Base-by-base conservation (phyloP, 2,329 filamentous ascomycete species). In the Claviceps sorghi region DNA sequence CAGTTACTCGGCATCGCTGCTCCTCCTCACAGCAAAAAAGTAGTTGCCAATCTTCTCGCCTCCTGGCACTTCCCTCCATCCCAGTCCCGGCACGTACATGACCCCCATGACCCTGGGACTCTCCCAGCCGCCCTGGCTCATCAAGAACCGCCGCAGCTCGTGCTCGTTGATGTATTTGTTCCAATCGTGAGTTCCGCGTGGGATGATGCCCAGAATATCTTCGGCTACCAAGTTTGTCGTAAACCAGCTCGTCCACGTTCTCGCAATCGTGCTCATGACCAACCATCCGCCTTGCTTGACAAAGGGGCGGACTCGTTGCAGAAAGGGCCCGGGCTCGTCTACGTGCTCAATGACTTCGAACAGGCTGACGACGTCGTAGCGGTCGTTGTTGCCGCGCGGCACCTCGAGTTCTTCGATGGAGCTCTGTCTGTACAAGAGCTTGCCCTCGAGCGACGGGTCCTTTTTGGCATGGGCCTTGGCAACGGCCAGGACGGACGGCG, bases 301-400 rank as follows among this genome's bases (percentile, higher is more conserved):
- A 59, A 94, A 88, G 1, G 80, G 77, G 42, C 86, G 73, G 55
- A 88, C 83, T 2, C 75, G 73, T 49, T 82, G 74, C 4, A 96
- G 77, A 58, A 96, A 95, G 4, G 79, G 73, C 0, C 80, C 78
- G 0, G 88, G 88, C 22, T 80, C 73, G 52, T 84, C 81, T 54
- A 98, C 85, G 67, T 98, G 93, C 69, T 98, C 93, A 52, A 98
- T 78, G 4, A 98, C 93, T 68, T 98, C 93, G 67, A 97, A 98
- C 7, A 95, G 67, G 1, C 86, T 86, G 10, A 98, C 82, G 1
- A 97, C 69, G 64, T 97, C 89, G 69, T 82, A 93, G 13, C 75
- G 72, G 4, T 73, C 65, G 15, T 64, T 62, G 5, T 60, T 58
- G 1, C 61, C 61, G 19, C 55, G 56, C 2, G 74, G 75, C 5